Conservation (phyloP, 805 yeast species). For the Priceomyces haplophilus region DNA sequence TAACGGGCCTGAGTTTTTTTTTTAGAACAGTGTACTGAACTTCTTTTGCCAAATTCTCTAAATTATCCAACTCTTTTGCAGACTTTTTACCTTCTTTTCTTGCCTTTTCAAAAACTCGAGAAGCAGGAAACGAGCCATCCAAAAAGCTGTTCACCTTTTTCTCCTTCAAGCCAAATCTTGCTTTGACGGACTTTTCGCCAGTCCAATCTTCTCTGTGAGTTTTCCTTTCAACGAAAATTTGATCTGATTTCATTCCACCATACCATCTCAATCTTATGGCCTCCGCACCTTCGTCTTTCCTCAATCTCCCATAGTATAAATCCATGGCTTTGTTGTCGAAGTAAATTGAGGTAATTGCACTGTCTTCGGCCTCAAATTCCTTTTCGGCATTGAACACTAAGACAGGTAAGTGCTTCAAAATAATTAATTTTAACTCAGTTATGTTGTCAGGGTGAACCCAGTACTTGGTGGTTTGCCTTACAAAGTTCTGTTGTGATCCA, state of each 20-base stretch:
- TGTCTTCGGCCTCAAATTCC: slow-evolving; percentile 91
- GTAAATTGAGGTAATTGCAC: slow-evolving; percentile 95
- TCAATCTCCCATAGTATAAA: slow-evolving; percentile 87
- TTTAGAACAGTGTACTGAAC: slow-evolving; percentile 87
- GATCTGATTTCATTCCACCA: slow-evolving; percentile 94
- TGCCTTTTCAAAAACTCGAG: slow-evolving; percentile 87
- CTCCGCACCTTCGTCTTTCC: slow-evolving; percentile 98
- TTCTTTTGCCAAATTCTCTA: slow-evolving; percentile 90
- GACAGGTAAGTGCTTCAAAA: slow-evolving; percentile 93
- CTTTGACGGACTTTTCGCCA: slow-evolving; percentile 98
- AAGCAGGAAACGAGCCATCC: slow-evolving; percentile 79
- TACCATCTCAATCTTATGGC: slow-evolving; percentile 98
- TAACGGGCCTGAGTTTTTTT: slow-evolving; percentile 85
- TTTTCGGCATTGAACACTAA: slow-evolving; percentile 94
- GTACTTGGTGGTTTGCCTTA: slow-evolving; percentile 96
- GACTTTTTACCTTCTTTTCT: slow-evolving; percentile 90
- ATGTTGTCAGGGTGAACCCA: slow-evolving; percentile 99
- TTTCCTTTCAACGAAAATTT: slow-evolving; percentile 92
- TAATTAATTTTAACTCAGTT: slow-evolving; percentile 89
- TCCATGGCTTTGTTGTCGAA: slow-evolving; percentile 89
- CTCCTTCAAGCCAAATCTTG: slow-evolving; percentile 90
- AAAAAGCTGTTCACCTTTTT: slow-evolving; percentile 83
- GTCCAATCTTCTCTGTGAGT: slow-evolving; percentile 99
- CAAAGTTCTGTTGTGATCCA: slow-evolving; percentile 95
- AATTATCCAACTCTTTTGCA: slow-evolving; percentile 79